Conservation (phyloP, 176 grass and related monocot species). For the Phoenix dactylifera region DNA sequence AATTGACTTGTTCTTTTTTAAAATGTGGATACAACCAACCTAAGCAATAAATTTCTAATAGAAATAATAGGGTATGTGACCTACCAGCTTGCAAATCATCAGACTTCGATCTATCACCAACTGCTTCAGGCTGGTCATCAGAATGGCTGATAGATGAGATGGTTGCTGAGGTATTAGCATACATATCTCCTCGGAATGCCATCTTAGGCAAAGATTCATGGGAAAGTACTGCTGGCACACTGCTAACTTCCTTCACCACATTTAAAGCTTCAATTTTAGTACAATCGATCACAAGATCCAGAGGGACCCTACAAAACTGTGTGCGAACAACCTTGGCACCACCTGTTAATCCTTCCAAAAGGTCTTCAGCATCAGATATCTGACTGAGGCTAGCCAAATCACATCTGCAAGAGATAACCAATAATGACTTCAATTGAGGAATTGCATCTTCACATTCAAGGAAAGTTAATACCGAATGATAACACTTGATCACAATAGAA, state of each 20-base stretch:
- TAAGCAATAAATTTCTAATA: background rate
- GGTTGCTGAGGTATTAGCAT: background rate
- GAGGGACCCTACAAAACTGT: conserved; percentile 15
- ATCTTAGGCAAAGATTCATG: conserved; percentile 19
- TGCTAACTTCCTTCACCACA: background rate
- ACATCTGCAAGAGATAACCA: conserved; percentile 12
- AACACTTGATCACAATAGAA: background rate
- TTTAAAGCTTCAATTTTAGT: conserved; percentile 1
- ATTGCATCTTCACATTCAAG: background rate
- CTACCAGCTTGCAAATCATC: conserved; percentile 2
- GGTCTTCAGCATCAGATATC: conserved; percentile 13
- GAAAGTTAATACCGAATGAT: background rate
- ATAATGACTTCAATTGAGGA: background rate
- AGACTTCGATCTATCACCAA: background rate
- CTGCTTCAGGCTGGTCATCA: background rate
- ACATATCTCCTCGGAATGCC: conserved; percentile 3
- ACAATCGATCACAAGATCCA: conserved; percentile 19
- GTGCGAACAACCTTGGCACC: conserved; percentile 16
- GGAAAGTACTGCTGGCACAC: conserved; percentile 12
- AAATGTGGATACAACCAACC: background rate
- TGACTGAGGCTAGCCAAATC: conserved; percentile 20
- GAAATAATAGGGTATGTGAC: background rate
- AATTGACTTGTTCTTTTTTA: no score
- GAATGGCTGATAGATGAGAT: background rate
- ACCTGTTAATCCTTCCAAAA: conserved; percentile 19